Percentiles rank a stretch among this genome's conserved stretches.
These are phyloP conservation scores for Phaffomyces thermotolerans DNA, from an alignment of 805 yeast genomes.

Conservation along the genomic window DNA sequence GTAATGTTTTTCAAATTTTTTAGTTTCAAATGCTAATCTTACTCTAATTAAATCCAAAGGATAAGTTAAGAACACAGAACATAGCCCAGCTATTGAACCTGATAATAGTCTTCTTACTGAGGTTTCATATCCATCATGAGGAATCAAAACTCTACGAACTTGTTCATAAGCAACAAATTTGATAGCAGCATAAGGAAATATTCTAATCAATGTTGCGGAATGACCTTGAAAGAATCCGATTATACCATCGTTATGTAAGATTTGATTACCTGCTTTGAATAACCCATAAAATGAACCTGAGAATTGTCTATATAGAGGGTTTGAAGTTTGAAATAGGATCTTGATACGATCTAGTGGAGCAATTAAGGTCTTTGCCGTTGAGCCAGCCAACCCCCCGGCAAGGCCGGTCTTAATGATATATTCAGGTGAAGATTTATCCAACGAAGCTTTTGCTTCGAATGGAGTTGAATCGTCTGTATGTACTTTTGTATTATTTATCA, in stretches of 20 bases:
- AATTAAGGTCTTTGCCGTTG: constrained; percentile 90
- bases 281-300: constrained; percentile 78
- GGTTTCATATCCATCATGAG: constrained; percentile 67
- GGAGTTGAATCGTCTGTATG: constrained; percentile 17
- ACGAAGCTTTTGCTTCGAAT: constrained; percentile 12
- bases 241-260: constrained; percentile 63
- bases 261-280: constrained; percentile 60
- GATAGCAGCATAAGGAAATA: constrained; percentile 95
- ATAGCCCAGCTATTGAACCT: constrained; percentile 85
- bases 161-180: constrained; percentile 97
- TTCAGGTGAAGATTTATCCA: constrained; percentile 66
- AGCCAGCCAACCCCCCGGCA: constrained; percentile 95
- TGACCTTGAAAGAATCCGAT: constrained; percentile 91
- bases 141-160: constrained; percentile 71
- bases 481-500: constrained; percentile 13
- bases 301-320: constrained; percentile 77
- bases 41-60: constrained; percentile 90
- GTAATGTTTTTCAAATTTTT: constrained; percentile 13
- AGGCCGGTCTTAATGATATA: constrained; percentile 79
- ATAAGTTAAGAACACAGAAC: constrained; percentile 82
- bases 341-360: constrained; percentile 96
- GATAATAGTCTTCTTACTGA: constrained; percentile 74
- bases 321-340: constrained; percentile 89
- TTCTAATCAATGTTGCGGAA: constrained; percentile 82
- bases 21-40: constrained; percentile 83